Conservation (phyloP, 2,329 filamentous ascomycete species). For the Tolypocladium ovalisporum region DNA sequence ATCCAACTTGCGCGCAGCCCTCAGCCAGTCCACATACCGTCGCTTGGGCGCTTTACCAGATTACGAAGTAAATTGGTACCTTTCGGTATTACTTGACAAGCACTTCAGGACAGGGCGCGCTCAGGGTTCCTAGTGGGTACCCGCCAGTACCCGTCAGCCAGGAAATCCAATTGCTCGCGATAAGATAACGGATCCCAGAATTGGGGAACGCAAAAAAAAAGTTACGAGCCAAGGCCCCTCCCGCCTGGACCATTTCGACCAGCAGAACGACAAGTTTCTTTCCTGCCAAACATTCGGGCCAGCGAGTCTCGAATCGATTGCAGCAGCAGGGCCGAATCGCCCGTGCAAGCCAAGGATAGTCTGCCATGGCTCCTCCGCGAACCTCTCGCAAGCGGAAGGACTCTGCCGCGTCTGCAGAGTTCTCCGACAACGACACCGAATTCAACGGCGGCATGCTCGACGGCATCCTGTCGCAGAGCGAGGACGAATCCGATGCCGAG, state of each 20-base stretch:
- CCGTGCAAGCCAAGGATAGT: background rate
- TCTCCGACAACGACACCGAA: slow-evolving; percentile 39
- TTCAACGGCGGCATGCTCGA: slow-evolving; percentile 43
- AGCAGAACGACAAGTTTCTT: background rate
- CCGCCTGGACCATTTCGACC: background rate
- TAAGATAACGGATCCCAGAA: background rate
- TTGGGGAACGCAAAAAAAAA: background rate
- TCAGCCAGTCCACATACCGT: too few species aligned
- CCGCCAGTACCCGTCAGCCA: background rate
- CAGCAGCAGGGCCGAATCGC: background rate
- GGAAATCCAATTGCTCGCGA: background rate
- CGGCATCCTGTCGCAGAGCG: slow-evolving; percentile 41
- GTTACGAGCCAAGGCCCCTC: background rate
- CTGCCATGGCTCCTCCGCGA: slow-evolving; percentile 7
- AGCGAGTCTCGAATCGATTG: background rate
- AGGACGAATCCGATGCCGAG: slow-evolving; percentile 21
- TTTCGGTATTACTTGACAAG: background rate
- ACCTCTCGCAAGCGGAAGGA: slow-evolving; percentile 53
- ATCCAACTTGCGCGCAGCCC: too few species aligned
- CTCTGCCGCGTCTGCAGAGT: slow-evolving; percentile 42
- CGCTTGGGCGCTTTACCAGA: too few species aligned
- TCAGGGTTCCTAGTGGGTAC: background rate
- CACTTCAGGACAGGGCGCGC: background rate
- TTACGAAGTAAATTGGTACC: background rate
- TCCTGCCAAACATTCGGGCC: background rate